Conservation (phyloP, 2,329 filamentous ascomycete species). For the Blumeria hordei region DNA sequence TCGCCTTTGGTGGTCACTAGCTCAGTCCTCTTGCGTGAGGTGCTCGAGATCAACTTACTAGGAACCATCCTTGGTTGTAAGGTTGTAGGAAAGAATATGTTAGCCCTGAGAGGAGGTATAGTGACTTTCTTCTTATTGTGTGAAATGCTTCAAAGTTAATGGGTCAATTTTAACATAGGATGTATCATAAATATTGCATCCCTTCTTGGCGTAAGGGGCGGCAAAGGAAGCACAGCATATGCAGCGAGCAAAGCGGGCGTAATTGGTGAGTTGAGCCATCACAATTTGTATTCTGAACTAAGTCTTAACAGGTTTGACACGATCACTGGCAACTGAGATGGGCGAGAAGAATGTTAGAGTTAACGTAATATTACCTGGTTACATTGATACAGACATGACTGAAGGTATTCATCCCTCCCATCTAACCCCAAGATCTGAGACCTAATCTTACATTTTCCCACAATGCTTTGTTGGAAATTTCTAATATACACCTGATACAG, state of each 20-base stretch:
- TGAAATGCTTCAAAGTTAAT: not conserved
- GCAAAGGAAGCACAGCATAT: constrained; percentile 47
- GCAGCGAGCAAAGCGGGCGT: constrained; percentile 63
- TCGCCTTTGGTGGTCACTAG: constrained; percentile 33
- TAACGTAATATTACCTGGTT: constrained; percentile 64
- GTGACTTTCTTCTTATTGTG: not conserved
- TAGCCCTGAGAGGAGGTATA: constrained; percentile 15
- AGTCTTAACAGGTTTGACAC: constrained; percentile 32
- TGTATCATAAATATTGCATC: constrained; percentile 70
- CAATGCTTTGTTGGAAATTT: too few species aligned
- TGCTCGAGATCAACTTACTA: constrained; percentile 47
- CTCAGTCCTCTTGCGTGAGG: constrained; percentile 24
- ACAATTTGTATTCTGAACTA: not conserved
- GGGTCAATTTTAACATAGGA: constrained; percentile 15
- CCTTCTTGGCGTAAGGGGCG: constrained; percentile 44
- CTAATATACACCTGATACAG: constrained; percentile 11
- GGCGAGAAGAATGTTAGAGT: constrained; percentile 39
- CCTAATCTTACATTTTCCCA: not conserved
- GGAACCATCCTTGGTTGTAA: constrained; percentile 39
- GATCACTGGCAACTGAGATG: constrained; percentile 38
- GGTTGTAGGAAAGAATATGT: constrained; percentile 23
- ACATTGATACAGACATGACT: constrained; percentile 64
- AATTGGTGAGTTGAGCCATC: constrained; percentile 25
- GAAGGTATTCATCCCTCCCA: constrained; percentile 22
- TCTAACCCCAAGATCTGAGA: not conserved